phyloP scores from a whole-genome alignment of 768 basidiomycete genomes.

The Russula compacta region DNA sequence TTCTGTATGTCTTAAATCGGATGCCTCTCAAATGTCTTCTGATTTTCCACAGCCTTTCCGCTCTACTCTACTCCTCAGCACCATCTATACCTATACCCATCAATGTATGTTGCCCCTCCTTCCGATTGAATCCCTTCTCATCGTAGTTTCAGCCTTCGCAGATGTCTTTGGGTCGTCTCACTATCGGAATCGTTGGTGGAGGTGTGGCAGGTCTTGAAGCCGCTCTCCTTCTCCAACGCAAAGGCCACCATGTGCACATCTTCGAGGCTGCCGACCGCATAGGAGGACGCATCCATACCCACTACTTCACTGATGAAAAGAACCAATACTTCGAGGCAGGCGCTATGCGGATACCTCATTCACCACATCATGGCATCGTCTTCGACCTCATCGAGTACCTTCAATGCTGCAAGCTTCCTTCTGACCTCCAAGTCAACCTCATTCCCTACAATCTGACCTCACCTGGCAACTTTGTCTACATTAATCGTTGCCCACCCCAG shows the following conservation, averaged over 20 bases:
- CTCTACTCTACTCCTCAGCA: not conserved
- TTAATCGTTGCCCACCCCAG: slow-evolving; percentile 7
- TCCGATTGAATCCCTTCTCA: not conserved
- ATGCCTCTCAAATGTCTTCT: not conserved
- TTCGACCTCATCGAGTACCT: slow-evolving; percentile 16
- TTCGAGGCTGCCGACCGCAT: slow-evolving; percentile 16
- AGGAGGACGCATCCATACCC: slow-evolving; percentile 17
- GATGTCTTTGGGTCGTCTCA: not conserved
- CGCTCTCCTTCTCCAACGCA: slow-evolving; percentile 12
- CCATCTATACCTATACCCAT: not conserved
- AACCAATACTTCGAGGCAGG: slow-evolving; percentile 21
- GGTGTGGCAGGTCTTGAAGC: slow-evolving; percentile 18
- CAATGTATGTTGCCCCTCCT: not conserved
- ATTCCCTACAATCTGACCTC: slow-evolving; percentile 17
- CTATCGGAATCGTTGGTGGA: slow-evolving; percentile 16
- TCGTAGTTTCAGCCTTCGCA: not conserved
- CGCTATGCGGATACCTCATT: slow-evolving; percentile 21
- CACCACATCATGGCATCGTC: slow-evolving; percentile 10
- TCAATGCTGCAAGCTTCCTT: not conserved
- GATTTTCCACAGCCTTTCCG: not conserved
- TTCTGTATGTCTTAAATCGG: not conserved
- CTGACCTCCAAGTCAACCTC: slow-evolving; percentile 10
- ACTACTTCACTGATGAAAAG: slow-evolving; percentile 17
- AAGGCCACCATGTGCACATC: slow-evolving; percentile 14
- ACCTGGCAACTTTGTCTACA: slow-evolving; percentile 17